Conservation (phyloP, 2,329 filamentous ascomycete genomes). For the Colletotrichum endophyticum region DNA sequence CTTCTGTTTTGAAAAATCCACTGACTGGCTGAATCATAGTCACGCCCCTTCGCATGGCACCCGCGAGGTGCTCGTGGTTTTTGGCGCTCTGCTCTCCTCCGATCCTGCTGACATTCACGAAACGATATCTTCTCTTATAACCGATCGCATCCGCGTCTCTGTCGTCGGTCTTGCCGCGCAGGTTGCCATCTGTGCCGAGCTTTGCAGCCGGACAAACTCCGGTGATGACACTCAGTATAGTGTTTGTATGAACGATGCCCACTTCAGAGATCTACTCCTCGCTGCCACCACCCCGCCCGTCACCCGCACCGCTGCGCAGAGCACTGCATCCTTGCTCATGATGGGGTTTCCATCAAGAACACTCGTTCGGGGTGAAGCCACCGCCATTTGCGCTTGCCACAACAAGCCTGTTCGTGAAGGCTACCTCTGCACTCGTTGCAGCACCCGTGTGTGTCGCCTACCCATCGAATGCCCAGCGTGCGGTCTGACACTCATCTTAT, state of each 20-base stretch:
- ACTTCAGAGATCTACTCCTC: slow-evolving; percentile 90
- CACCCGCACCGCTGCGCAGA: slow-evolving; percentile 68
- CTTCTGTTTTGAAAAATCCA: neutral
- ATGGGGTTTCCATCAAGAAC: slow-evolving; percentile 96
- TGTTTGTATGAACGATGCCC: slow-evolving; percentile 76
- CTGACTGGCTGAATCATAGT: slow-evolving; percentile 43
- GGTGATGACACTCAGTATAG: slow-evolving; percentile 79
- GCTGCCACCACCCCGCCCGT: slow-evolving; percentile 88
- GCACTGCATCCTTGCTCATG: slow-evolving; percentile 77
- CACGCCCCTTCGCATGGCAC: slow-evolving; percentile 94
- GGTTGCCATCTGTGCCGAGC: slow-evolving; percentile 88
- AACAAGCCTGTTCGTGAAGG: slow-evolving; percentile 81
- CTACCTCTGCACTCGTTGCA: slow-evolving; percentile 89
- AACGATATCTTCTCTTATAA: slow-evolving; percentile 79
- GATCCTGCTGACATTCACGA: slow-evolving; percentile 96
- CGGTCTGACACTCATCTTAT: slow-evolving; percentile 89
- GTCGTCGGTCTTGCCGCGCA: slow-evolving; percentile 92
- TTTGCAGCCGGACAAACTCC: slow-evolving; percentile 86
- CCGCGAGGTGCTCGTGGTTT: slow-evolving; percentile 88
- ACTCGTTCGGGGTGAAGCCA: slow-evolving; percentile 68
- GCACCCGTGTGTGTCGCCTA: slow-evolving; percentile 85
- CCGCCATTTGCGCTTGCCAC: slow-evolving; percentile 89
- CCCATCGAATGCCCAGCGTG: slow-evolving; percentile 92
- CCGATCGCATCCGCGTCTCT: slow-evolving; percentile 84
- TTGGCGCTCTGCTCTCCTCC: slow-evolving; percentile 86